Percentiles rank a stretch among this genome's conserved stretches.
These are phyloP conservation scores for Aspergillus nidulans DNA, from an alignment of 495 filamentous ascomycete genomes.

Conservation along the genomic window DNA sequence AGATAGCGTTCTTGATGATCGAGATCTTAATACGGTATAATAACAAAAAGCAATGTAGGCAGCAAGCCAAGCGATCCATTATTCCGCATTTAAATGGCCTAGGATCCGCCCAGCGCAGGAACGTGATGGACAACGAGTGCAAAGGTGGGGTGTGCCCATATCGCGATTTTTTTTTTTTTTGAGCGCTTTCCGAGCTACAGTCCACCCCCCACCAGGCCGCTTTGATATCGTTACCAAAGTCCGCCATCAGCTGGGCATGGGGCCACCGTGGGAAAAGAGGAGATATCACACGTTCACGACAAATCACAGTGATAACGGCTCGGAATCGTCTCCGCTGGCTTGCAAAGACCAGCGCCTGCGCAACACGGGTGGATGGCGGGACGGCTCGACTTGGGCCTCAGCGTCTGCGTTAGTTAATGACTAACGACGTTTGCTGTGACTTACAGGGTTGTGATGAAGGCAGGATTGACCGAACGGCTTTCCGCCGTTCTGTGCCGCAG, in stretches of 20 bases:
- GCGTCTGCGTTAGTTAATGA: neutral
- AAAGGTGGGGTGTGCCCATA: neutral
- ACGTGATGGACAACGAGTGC: neutral
- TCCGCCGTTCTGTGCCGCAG: slow-evolving; percentile 1
- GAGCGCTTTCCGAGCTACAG: neutral
- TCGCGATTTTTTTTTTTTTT: too few species aligned
- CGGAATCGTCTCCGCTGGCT: neutral
- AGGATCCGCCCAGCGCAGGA: neutral
- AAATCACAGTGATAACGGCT: slow-evolving; percentile 2
- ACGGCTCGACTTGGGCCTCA: slow-evolving; percentile 9
- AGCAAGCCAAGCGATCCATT: too few species aligned
- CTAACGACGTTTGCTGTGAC: neutral
- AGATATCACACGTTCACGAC: neutral
- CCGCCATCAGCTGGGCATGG: neutral
- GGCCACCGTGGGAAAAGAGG: neutral
- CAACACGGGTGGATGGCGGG: slow-evolving; percentile 3
- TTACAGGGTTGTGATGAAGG: neutral
- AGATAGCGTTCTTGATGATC: neutral
- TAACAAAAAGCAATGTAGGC: neutral
- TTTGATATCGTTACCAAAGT: neutral
- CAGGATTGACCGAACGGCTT: neutral
- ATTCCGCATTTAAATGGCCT: neutral
- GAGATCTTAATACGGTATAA: neutral
- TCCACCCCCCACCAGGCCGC: neutral
- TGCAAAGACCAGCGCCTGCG: neutral